These are phyloP conservation scores for Phlebopus sp. DNA, from an alignment of 1,284 basidiomycete species.

Conservation along the genomic window DNA sequence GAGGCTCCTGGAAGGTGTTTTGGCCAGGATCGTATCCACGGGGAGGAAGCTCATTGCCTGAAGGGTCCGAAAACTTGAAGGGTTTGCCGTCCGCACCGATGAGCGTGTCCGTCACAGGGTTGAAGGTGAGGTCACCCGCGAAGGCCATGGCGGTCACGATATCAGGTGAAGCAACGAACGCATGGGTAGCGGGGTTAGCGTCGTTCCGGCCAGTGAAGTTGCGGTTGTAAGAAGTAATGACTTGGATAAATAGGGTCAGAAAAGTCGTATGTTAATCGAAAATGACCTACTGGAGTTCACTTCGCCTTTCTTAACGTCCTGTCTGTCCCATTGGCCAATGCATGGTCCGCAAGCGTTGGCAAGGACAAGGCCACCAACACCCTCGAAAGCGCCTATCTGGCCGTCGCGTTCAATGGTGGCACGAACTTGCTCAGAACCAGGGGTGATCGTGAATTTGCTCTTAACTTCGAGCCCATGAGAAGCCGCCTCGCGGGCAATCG, in stretches of 20 bases:
- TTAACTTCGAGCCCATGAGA: slow-evolving; percentile 87
- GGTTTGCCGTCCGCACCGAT: slow-evolving; percentile 90
- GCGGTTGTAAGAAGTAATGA: slow-evolving; percentile 99
- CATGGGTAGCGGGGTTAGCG: slow-evolving; percentile 98
- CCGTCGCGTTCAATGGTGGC: slow-evolving; percentile 98
- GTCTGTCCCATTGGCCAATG: slow-evolving; percentile 98
- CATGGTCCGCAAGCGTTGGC: slow-evolving; percentile 99
- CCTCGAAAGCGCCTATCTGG: slow-evolving; percentile 85
- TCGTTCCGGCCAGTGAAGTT: slow-evolving; percentile 99
- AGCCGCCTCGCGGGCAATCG: slow-evolving; percentile 88
- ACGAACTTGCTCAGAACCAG: slow-evolving; percentile 97
- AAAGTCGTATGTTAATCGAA: slow-evolving; percentile 2
- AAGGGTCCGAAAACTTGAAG: slow-evolving; percentile 94
- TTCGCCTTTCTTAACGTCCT: slow-evolving; percentile 95
- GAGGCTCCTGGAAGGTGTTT: slow-evolving; percentile 96
- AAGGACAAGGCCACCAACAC: slow-evolving; percentile 88
- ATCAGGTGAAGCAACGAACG: slow-evolving; percentile 98
- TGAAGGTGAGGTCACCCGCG: slow-evolving; percentile 93
- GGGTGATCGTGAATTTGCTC: slow-evolving; percentile 96
- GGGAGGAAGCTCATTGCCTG: slow-evolving; percentile 90
- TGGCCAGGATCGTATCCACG: slow-evolving; percentile 95
- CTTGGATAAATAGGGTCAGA: slow-evolving; percentile 34
- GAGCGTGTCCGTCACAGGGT: slow-evolving; percentile 92
- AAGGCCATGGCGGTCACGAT: slow-evolving; percentile 98
- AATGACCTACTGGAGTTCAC: slow-evolving; percentile 80